Evolutionary conservation across 768 basidiomycete genomes (phyloP).

Genomic region (Porpolomopsis calyptriformis): DNA sequence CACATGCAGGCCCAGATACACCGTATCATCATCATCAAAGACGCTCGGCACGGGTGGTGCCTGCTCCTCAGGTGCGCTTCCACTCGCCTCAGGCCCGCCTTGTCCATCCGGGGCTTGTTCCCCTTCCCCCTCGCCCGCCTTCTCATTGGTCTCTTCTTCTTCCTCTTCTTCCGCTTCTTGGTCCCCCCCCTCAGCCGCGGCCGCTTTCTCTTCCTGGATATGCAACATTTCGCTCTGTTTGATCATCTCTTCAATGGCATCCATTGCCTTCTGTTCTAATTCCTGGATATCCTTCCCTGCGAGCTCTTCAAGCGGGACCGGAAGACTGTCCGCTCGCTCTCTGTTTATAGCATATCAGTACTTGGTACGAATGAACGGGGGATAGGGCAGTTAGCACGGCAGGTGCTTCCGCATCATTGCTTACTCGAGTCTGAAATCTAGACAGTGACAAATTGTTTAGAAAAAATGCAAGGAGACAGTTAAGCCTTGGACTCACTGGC

Average conservation of each 20-base stretch:
- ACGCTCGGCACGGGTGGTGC: slow-evolving; percentile 2
- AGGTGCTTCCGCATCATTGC: too few relatives aligned
- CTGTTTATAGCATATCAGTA: slow-evolving; percentile 11
- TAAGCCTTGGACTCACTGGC: slow-evolving; percentile 26
- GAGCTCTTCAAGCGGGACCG: slow-evolving; percentile 24
- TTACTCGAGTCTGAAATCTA: slow-evolving; percentile 19
- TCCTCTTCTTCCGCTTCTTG: not conserved
- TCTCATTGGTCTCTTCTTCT: slow-evolving; percentile 1
- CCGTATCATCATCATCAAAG: not conserved
- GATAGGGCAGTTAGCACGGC: too few relatives aligned
- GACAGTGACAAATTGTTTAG: not conserved
- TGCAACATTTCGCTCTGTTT: too few relatives aligned
- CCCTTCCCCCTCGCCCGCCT: not conserved
- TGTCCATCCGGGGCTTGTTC: slow-evolving; percentile 5
- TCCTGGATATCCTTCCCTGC: slow-evolving; percentile 28
- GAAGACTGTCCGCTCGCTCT: slow-evolving; percentile 19
- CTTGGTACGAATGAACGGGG: not conserved
- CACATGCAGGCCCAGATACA: slow-evolving; percentile 27
- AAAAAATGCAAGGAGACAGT: slow-evolving; percentile 18
- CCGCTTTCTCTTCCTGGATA: not conserved
- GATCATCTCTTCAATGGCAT: slow-evolving; percentile 6
- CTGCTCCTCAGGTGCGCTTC: slow-evolving; percentile 2
- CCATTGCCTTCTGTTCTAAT: slow-evolving; percentile 20
- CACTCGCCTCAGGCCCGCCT: not conserved
- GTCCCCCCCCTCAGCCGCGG: slow-evolving; percentile 7